A percentile compares a stretch with the other conserved stretches of the same genome.
Conservation (phyloP, 768 basidiomycete genomes). For the Boletus rufocinnamomeus region DNA sequence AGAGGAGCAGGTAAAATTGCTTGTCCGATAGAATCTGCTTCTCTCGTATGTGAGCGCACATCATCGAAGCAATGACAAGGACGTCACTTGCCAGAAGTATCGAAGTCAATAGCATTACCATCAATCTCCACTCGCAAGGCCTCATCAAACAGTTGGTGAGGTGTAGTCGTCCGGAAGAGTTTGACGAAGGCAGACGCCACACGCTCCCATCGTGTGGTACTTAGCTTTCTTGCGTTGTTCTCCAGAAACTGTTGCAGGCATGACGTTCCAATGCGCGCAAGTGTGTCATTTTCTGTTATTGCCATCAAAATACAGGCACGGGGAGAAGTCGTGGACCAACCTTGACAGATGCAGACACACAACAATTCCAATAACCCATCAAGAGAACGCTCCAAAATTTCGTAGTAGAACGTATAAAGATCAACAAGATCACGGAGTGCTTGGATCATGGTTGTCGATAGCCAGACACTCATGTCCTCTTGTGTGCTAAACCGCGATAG, state of each 20-base stretch:
- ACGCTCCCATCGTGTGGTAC: constrained; percentile 83
- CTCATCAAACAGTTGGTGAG: constrained; percentile 95
- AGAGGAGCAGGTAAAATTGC: constrained; percentile 87
- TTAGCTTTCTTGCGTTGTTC: constrained; percentile 87
- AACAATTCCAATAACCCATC: constrained; percentile 93
- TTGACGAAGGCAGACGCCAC: constrained; percentile 92
- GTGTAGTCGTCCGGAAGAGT: constrained; percentile 96
- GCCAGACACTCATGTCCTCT: constrained; percentile 99
- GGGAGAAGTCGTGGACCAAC: constrained; percentile 42
- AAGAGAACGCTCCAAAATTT: constrained; percentile 83
- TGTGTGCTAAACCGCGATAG: constrained; percentile 91
- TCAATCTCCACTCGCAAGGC: constrained; percentile 84
- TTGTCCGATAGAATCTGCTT: constrained; percentile 56
- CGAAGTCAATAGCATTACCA: constrained; percentile 54
- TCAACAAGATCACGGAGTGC: constrained; percentile 94
- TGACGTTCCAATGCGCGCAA: constrained; percentile 96
- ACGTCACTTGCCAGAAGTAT: constrained; percentile 39
- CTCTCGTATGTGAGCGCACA: constrained; percentile 8
- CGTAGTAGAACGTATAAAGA: constrained; percentile 94
- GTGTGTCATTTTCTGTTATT: constrained; percentile 88
- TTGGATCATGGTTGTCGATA: constrained; percentile 98
- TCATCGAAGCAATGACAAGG: background rate
- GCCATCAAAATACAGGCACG: constrained; percentile 6
- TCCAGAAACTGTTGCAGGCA: constrained; percentile 96
- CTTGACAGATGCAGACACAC: constrained; percentile 98